A percentile compares a stretch with the other conserved stretches of the same genome.
phyloP scores from a whole-genome alignment of 2,329 filamentous ascomycete species.

The Arthrinium puccinioides region DNA sequence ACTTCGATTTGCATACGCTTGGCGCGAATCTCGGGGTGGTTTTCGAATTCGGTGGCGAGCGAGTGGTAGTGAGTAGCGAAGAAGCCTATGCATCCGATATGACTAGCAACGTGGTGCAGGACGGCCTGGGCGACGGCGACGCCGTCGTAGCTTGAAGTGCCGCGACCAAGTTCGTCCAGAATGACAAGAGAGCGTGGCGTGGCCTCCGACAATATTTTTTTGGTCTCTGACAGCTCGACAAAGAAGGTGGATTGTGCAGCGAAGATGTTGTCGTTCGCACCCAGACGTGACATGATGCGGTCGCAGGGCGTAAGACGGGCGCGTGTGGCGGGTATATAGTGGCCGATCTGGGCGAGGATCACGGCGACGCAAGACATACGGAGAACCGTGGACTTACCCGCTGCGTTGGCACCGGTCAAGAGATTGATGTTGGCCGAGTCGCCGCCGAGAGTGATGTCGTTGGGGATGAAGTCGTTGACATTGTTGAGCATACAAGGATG shows the following conservation, averaged over 20 bases:
- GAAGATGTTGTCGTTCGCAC: slow-evolving; percentile 98
- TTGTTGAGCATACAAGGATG: slow-evolving; percentile 91
- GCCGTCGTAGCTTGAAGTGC: slow-evolving; percentile 91
- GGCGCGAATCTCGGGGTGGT: slow-evolving; percentile 79
- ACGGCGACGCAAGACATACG: slow-evolving; percentile 96
- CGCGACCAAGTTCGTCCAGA: slow-evolving; percentile 89
- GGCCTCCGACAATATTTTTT: slow-evolving; percentile 93
- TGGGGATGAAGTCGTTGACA: slow-evolving; percentile 92
- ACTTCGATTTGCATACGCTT: slow-evolving; percentile 94
- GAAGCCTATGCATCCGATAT: slow-evolving; percentile 90
- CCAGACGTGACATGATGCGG: slow-evolving; percentile 96
- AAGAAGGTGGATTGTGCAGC: slow-evolving; percentile 97
- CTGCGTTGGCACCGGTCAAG: slow-evolving; percentile 92
- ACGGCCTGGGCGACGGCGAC: slow-evolving; percentile 95
- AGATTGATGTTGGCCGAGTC: slow-evolving; percentile 76
- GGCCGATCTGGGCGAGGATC: slow-evolving; percentile 95
- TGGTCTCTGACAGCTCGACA: slow-evolving; percentile 92
- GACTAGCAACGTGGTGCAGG: slow-evolving; percentile 88
- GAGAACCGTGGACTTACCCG: slow-evolving; percentile 92
- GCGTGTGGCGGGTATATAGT: slow-evolving; percentile 76
- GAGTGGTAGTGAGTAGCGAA: slow-evolving; percentile 98
- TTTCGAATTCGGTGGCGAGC: slow-evolving; percentile 81
- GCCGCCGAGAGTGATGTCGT: slow-evolving; percentile 83
- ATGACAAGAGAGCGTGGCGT: slow-evolving; percentile 93
- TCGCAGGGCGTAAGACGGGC: slow-evolving; percentile 86